Conservation (phyloP, 495 filamentous ascomycete genomes). For the Talaromyces liani region DNA sequence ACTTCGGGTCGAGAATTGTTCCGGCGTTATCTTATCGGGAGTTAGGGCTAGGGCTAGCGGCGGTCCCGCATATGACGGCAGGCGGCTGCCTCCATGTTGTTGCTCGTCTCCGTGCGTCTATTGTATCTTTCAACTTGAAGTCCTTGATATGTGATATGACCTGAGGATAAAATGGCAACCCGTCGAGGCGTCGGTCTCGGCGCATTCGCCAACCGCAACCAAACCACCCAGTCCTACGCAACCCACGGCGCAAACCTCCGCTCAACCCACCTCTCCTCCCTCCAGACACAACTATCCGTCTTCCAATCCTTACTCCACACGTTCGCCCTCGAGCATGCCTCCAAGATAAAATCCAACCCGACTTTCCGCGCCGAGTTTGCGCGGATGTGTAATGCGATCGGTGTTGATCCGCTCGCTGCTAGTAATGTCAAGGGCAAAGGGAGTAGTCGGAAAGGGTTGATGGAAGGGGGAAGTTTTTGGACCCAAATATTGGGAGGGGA, state of each 20-base stretch:
- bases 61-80: conserved; percentile 1
- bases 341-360: conserved; percentile 91
- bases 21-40: conserved; percentile 9
- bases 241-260: conserved; percentile 81
- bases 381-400: conserved; percentile 95
- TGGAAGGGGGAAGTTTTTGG: conserved; percentile 67
- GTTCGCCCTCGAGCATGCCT: conserved; percentile 88
- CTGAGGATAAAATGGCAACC: conserved; percentile 28
- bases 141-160: not conserved
- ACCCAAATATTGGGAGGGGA: conserved; percentile 82
- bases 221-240: conserved; percentile 78
- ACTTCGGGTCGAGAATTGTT: not conserved
- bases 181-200: conserved; percentile 77
- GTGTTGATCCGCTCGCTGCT: conserved; percentile 83
- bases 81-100: not conserved
- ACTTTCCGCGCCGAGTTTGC: conserved; percentile 94
- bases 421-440: conserved; percentile 53
- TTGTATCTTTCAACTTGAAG: not conserved
- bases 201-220: conserved; percentile 76
- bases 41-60: conserved; percentile 7
- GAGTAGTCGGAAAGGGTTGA: conserved; percentile 23
- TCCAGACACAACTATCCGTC: conserved; percentile 87
- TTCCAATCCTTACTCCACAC: conserved; percentile 91
- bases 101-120: not conserved
- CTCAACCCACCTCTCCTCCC: conserved; percentile 67